Evolutionary conservation across 805 yeast genomes (phyloP), one percentile per base, ranked within the genome.

Genomic region (Teunomyces panamensis): DNA sequence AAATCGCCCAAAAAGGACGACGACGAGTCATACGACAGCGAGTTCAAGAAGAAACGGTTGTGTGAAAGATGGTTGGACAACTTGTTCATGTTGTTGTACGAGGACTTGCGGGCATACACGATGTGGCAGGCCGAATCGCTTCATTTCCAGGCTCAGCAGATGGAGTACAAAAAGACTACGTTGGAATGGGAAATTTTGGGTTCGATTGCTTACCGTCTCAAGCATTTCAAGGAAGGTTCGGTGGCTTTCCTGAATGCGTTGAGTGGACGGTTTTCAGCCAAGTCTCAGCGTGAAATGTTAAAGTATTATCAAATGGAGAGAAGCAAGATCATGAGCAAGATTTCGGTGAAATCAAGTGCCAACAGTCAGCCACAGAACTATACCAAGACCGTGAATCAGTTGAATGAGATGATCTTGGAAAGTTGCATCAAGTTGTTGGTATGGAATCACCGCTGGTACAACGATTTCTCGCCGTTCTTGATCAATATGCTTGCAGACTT

Each of bases 391-490:
- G 60, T 75, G 24, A 67, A 64, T 43, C 72, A 67, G 45, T 62
- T 79, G 44, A 81, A 83, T 58, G 78, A 75, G 44, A 73, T 76
- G 52, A 80, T 89, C 9, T 72, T 91, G 49, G 89, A 85, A 48
- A 70, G 85, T 17, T 68, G 83, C 48, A 88, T 91, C 30, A 87
- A 86, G 58, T 71, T 94, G 45, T 71, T 85, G n/a, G 96, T 94
- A n/a, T 95, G 98, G 97, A 87, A 89, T 62, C 97, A 91, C 66
- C 81, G 99, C 61, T 94, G 99, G 99, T 95, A 92, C 69, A 80
- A 84, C 53, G 97, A 92, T 55, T 92, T 90, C 61, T 84, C 95
- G 7, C 87, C 95, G 16, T 72, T 73, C 42, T 71, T 89, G 42
- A 61, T 83, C n/a, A 62, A 69, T n/a, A 69, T 82, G 0, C 67